Evolutionary conservation across 371 early-diverging fungal species (phyloP).

Genomic region (Actinomortierella wolfii): DNA sequence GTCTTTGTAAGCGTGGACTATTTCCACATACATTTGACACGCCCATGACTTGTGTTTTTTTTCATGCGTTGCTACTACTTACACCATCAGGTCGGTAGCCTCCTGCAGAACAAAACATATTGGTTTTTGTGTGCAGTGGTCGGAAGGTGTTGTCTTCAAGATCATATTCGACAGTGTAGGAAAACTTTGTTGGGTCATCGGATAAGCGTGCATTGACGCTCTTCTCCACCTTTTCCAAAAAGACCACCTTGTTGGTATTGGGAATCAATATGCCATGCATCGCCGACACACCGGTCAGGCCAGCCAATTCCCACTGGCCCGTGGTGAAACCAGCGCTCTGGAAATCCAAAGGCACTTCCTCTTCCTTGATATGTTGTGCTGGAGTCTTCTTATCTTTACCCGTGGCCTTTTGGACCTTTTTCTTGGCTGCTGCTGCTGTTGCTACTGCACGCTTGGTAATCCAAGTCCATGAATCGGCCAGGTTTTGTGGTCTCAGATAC

Average conservation of each 20-base stretch:
- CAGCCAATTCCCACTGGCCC: conserved; percentile 47
- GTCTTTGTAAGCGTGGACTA: not conserved
- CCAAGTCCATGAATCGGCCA: no score
- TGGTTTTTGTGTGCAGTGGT: conserved; percentile 53
- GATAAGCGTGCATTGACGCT: conserved; percentile 16
- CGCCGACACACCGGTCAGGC: conserved; percentile 41
- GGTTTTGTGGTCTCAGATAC: no score
- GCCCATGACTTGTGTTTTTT: not conserved
- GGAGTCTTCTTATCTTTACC: no score
- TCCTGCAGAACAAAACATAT: conserved; percentile 68
- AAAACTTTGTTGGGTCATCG: conserved; percentile 35
- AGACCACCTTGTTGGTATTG: conserved; percentile 45
- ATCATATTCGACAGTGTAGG: conserved; percentile 59
- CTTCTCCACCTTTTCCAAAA: conserved; percentile 42
- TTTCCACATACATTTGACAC: not conserved
- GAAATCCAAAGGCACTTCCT: no score
- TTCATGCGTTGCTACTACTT: conserved; percentile 32
- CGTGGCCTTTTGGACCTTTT: no score
- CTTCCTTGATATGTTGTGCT: no score
- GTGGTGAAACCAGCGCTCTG: conserved; percentile 6
- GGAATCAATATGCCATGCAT: conserved; percentile 46
- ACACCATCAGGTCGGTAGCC: conserved; percentile 55
- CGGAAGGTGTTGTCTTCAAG: conserved; percentile 53
- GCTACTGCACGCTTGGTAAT: no score
- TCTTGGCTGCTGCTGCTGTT: no score